Conservation (phyloP, 345 rosid species). For the Bruguiera gymnorhiza region DNA sequence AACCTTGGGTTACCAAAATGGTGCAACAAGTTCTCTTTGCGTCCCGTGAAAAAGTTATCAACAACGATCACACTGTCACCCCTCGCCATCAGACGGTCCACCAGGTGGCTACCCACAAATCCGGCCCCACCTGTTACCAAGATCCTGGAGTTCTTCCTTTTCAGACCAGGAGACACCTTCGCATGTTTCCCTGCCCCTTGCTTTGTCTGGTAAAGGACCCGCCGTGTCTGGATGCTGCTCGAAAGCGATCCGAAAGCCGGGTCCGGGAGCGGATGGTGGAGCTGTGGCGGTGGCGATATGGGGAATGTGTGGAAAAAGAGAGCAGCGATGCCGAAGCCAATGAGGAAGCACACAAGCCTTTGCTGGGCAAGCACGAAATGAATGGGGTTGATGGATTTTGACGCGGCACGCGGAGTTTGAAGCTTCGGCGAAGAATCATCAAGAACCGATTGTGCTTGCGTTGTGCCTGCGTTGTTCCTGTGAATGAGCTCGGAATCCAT, state of each 20-base stretch:
- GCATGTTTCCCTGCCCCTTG: neutral
- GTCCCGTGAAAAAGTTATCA: constrained; percentile 74
- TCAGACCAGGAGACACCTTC: constrained; percentile 55
- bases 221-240: constrained; percentile 12
- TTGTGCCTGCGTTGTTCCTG: constrained; percentile 15
- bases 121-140: constrained; percentile 87
- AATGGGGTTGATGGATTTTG: constrained; percentile 23
- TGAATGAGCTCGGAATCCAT: constrained; percentile 30
- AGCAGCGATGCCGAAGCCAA: constrained; percentile 58
- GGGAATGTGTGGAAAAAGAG: constrained; percentile 54
- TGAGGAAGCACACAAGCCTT: constrained; percentile 48
- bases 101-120: constrained; percentile 89
- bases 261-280: constrained; percentile 11
- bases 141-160: constrained; percentile 52
- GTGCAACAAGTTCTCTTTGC: constrained; percentile 68
- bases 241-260: constrained; percentile 20
- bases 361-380: constrained; percentile 50
- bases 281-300: constrained; percentile 6
- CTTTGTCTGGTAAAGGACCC: constrained; percentile 30
- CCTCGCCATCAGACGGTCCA: constrained; percentile 68
- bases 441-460: neutral
- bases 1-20: constrained; percentile 73
- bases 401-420: neutral
- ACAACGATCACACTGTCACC: constrained; percentile 80
- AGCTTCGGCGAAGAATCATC: neutral